These are phyloP conservation scores for Penicillium sp. DNA, from an alignment of 2,329 filamentous ascomycete genomes.

Conservation along the genomic window DNA sequence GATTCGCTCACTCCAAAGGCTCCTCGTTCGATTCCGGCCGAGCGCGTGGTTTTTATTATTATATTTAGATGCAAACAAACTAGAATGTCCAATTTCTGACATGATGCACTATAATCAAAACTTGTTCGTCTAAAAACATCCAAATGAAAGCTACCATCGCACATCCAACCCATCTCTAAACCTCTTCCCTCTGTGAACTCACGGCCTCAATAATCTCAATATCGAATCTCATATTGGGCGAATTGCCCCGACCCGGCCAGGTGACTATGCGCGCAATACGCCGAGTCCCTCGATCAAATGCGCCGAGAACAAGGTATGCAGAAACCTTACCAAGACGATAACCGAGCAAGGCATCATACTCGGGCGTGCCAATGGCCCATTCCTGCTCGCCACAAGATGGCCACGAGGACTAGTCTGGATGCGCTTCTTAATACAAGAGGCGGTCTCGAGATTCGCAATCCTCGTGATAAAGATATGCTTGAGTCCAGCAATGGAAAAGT, in stretches of 20 bases:
- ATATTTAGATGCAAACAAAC: too few species aligned
- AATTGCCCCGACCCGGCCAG: neutral
- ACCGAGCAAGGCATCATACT: neutral
- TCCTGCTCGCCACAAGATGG: neutral
- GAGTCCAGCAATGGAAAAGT: neutral
- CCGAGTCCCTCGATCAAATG: neutral
- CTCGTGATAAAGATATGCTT: neutral
- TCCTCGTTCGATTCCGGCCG: too few species aligned
- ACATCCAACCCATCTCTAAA: neutral
- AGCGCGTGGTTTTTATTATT: too few species aligned
- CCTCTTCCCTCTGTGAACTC: too few species aligned
- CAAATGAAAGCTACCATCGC: too few species aligned
- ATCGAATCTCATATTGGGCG: conserved; percentile 6
- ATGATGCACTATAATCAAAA: too few species aligned
- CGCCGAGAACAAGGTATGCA: neutral
- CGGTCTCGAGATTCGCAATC: neutral
- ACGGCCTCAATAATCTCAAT: conserved; percentile 13
- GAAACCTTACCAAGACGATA: neutral
- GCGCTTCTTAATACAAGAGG: neutral
- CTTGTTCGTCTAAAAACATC: too few species aligned
- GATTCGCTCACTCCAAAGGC: too few species aligned
- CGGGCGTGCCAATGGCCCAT: neutral
- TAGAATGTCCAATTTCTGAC: too few species aligned
- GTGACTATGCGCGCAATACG: neutral
- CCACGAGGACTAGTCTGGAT: neutral